Percentiles rank a stretch among this genome's conserved stretches.
Evolutionary conservation across 176 grass and related monocot genomes (phyloP).

Genomic region (Rhynchospora breviuscula): DNA sequence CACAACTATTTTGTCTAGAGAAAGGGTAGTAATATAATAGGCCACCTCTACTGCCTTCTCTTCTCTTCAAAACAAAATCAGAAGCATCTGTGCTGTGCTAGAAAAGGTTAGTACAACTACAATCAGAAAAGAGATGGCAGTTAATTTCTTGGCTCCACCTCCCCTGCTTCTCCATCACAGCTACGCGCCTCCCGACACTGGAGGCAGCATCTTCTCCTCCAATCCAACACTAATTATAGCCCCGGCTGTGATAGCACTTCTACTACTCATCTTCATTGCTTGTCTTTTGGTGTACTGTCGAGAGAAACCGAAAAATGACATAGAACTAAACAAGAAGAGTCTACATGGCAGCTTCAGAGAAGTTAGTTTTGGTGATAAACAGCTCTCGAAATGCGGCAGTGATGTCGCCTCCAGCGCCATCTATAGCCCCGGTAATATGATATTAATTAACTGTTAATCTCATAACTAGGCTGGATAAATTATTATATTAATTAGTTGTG

Average conservation of each 20-base stretch:
- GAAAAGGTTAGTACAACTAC: neutral
- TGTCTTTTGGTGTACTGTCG: slow-evolving; percentile 24
- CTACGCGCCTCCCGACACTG: neutral
- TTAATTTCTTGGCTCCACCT: slow-evolving; percentile 18
- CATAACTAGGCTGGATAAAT: neutral
- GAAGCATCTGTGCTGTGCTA: neutral
- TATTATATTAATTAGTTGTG: neutral
- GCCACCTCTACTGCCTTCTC: slow-evolving; percentile 1
- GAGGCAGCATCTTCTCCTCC: slow-evolving; percentile 5
- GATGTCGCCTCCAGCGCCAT: neutral
- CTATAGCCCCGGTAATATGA: slow-evolving; percentile 34
- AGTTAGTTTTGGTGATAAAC: slow-evolving; percentile 7
- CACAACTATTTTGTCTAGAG: neutral
- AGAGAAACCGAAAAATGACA: slow-evolving; percentile 27
- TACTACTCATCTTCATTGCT: slow-evolving; percentile 11
- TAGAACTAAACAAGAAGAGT: neutral
- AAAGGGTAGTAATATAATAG: slow-evolving; percentile 1
- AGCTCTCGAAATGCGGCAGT: slow-evolving; percentile 11
- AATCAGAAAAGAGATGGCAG: slow-evolving; percentile 21
- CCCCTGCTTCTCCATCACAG: slow-evolving; percentile 5
- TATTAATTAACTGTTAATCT: neutral
- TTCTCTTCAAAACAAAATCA: slow-evolving; percentile 5
- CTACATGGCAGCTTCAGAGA: slow-evolving; percentile 34
- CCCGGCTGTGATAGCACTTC: slow-evolving; percentile 20
- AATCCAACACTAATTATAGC: slow-evolving; percentile 31